phyloP scores from a whole-genome alignment of 73 alveolate genomes.

The Effrenium voratum region DNA sequence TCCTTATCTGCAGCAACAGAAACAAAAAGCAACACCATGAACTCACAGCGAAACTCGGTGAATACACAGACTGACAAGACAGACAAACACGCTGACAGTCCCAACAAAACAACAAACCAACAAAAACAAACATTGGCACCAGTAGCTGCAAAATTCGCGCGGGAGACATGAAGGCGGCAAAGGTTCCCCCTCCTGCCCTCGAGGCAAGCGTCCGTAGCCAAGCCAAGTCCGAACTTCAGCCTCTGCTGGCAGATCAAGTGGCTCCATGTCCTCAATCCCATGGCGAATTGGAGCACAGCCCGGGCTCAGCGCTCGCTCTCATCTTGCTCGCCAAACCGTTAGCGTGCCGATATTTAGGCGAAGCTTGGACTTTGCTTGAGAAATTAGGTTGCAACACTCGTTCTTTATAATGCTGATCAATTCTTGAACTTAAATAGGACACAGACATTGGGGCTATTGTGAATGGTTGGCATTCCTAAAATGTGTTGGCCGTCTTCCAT shows the following conservation, averaged over 20 bases:
- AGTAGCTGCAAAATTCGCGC: too few relatives aligned
- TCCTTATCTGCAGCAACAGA: too few relatives aligned
- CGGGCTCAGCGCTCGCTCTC: not conserved
- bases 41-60: too few relatives aligned
- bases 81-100: too few relatives aligned
- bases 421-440: not conserved
- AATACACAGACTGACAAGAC: too few relatives aligned
- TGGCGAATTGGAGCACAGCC: not conserved
- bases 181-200: too few relatives aligned
- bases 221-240: constrained; percentile 58
- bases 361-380: not conserved
- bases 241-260: constrained; percentile 33
- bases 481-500: not conserved
- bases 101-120: too few relatives aligned
- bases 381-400: not conserved
- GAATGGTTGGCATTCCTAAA: not conserved
- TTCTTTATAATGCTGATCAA: not conserved
- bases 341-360: not conserved
- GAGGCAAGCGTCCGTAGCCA: constrained; percentile 29
- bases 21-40: too few relatives aligned
- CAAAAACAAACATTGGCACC: too few relatives aligned
- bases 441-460: not conserved
- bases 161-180: too few relatives aligned
- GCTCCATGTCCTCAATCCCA: constrained; percentile 37
- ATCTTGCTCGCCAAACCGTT: not conserved